Conservation (phyloP, 805 yeast genomes). For the Clavispora phyllophila region DNA sequence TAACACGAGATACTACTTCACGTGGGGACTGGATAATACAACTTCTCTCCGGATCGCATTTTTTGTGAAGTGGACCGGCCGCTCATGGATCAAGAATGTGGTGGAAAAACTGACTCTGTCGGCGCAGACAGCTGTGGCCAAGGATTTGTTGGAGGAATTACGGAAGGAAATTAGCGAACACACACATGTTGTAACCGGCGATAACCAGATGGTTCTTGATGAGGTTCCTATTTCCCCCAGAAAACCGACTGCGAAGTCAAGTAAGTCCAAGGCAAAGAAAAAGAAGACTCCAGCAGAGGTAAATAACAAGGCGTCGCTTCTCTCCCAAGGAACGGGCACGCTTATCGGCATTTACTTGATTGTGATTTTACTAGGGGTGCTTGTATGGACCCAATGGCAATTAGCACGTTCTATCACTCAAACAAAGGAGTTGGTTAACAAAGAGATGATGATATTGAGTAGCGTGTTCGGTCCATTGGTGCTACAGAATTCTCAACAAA, state of each 20-base stretch:
- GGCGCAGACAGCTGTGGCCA: slow-evolving; percentile 65
- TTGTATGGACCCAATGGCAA: slow-evolving; percentile 3
- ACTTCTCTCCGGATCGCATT: slow-evolving; percentile 64
- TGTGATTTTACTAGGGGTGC: not conserved
- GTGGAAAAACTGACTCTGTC: slow-evolving; percentile 70
- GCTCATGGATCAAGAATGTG: slow-evolving; percentile 74
- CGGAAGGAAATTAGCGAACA: slow-evolving; percentile 28
- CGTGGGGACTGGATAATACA: slow-evolving; percentile 66
- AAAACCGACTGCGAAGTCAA: not conserved
- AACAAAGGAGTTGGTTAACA: slow-evolving; percentile 2
- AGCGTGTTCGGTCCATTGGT: not conserved
- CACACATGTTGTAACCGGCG: slow-evolving; percentile 1
- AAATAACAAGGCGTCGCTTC: not conserved
- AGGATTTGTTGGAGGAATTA: slow-evolving; percentile 43
- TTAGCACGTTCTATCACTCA: slow-evolving; percentile 2
- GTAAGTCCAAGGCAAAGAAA: not conserved
- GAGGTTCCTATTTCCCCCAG: not conserved
- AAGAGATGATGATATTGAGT: not conserved
- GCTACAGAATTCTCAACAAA: not conserved
- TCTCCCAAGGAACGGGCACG: not conserved
- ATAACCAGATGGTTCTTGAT: not conserved
- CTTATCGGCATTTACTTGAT: not conserved
- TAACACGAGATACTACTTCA: slow-evolving; percentile 61
- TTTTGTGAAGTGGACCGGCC: slow-evolving; percentile 82
- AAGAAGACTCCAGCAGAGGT: not conserved